A percentile compares a stretch with the other conserved stretches of the same genome.
phyloP scores from a whole-genome alignment of 345 rosid genomes.

The Eucalyptus regnans region DNA sequence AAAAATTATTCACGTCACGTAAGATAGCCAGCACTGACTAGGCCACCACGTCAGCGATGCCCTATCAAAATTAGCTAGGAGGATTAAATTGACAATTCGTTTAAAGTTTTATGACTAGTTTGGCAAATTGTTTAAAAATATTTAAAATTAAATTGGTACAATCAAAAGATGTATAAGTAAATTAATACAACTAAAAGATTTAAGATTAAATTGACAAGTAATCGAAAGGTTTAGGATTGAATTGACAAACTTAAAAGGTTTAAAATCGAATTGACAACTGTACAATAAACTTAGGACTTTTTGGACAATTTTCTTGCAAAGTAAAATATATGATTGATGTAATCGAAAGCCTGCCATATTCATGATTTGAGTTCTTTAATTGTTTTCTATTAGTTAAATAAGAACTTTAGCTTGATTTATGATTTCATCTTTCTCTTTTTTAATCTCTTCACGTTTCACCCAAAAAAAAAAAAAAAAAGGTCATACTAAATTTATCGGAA shows the following conservation, averaged over 20 bases:
- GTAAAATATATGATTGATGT: background rate
- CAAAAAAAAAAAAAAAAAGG: too few relatives aligned
- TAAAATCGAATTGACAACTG: fast-evolving
- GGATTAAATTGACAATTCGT: fast-evolving
- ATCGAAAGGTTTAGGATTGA: fast-evolving
- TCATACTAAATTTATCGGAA: background rate
- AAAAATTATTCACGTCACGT: fast-evolving
- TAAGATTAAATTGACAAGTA: too few relatives aligned
- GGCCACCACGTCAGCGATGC: fast-evolving
- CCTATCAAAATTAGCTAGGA: too few relatives aligned
- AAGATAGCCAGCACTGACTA: fast-evolving
- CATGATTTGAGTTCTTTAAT: too few relatives aligned
- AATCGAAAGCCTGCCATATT: background rate
- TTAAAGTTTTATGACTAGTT: too few relatives aligned
- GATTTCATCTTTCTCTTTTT: background rate
- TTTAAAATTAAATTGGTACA: too few relatives aligned
- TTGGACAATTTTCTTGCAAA: too few relatives aligned
- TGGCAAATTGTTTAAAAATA: too few relatives aligned
- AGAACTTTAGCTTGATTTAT: too few relatives aligned
- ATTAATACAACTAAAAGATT: fast-evolving
- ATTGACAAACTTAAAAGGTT: fast-evolving
- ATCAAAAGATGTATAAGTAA: fast-evolving
- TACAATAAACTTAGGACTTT: too few relatives aligned
- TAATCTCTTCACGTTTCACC: background rate
- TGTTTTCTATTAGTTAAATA: too few relatives aligned